phyloP scores from a whole-genome alignment of 192 early-diverging fungal genomes.

The Thoreauomyces humboldtii region DNA sequence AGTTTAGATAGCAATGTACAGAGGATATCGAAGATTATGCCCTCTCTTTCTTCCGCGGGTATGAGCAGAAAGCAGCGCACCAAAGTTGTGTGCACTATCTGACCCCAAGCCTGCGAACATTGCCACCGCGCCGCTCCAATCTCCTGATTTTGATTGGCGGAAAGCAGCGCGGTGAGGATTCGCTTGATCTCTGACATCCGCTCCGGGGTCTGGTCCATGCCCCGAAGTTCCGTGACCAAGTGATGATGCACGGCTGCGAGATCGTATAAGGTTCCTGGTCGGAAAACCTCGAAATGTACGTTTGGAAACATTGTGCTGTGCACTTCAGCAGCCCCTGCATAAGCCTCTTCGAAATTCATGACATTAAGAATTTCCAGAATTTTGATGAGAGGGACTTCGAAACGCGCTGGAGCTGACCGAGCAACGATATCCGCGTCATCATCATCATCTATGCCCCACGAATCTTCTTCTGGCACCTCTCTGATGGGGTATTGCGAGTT shows the following conservation, averaged over 20 bases:
- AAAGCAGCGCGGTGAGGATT: constrained; percentile 43
- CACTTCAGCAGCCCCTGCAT: constrained; percentile 28
- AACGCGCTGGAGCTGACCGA: not conserved
- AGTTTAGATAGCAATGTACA: constrained; percentile 62
- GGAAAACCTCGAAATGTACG: constrained; percentile 28
- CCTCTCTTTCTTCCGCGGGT: constrained; percentile 59
- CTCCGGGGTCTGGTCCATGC: not conserved
- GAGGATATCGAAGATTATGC: constrained; percentile 66
- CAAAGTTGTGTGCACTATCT: constrained; percentile 73
- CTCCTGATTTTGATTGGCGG: constrained; percentile 71
- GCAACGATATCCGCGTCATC: constrained; percentile 4
- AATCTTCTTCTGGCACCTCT: not conserved
- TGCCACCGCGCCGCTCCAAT: constrained; percentile 65
- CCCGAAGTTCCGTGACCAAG: constrained; percentile 30
- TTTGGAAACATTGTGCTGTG: not conserved
- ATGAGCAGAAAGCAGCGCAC: constrained; percentile 63
- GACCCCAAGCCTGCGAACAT: constrained; percentile 77
- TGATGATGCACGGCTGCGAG: constrained; percentile 63
- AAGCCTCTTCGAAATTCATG: constrained; percentile 55
- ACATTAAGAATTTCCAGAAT: constrained; percentile 71
- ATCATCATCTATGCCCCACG: not conserved
- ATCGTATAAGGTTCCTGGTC: constrained; percentile 49
- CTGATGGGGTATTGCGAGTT: not conserved
- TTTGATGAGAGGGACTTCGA: constrained; percentile 57
- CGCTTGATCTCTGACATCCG: not conserved